A percentile compares a stretch with the other conserved stretches of the same genome.
Conservation (phyloP, 2,329 filamentous ascomycete species). For the Macroventuria anomochaeta region DNA sequence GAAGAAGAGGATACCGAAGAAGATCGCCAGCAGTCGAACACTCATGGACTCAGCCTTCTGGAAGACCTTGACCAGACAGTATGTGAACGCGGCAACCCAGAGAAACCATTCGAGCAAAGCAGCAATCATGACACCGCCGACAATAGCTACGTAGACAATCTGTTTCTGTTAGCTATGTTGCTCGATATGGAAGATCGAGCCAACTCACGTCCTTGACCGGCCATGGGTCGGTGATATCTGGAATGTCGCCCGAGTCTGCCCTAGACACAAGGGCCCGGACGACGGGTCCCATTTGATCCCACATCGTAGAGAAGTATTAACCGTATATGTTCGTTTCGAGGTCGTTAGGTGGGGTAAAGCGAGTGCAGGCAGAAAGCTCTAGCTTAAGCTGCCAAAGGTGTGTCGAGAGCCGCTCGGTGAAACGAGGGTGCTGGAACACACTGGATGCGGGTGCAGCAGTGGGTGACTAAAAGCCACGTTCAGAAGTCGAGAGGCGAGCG, state of each 20-base stretch:
- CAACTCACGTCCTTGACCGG: constrained; percentile 50
- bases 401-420: constrained; percentile 10
- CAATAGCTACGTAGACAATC: constrained; percentile 84
- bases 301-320: constrained; percentile 36
- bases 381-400: constrained; percentile 13
- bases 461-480: constrained; percentile 18
- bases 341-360: constrained; percentile 25
- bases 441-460: constrained; percentile 13
- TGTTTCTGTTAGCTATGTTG: constrained; percentile 50
- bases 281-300: constrained; percentile 28
- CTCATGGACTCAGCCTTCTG: constrained; percentile 89
- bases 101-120: constrained; percentile 92
- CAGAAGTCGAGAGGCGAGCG: constrained; percentile 22
- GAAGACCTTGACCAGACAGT: constrained; percentile 88
- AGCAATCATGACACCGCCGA: constrained; percentile 81
- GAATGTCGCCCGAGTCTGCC: constrained; percentile 36
- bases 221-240: constrained; percentile 49
- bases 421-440: constrained; percentile 15
- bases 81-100: constrained; percentile 92
- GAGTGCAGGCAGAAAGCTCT: constrained; percentile 14
- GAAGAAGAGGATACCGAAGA: constrained; percentile 78
- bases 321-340: constrained; percentile 21
- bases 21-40: constrained; percentile 75
- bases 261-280: constrained; percentile 38
- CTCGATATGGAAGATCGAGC: neutral